Base-by-base conservation (phyloP, 768 basidiomycete genomes). In the Sporobolomyces roseus region DNA sequence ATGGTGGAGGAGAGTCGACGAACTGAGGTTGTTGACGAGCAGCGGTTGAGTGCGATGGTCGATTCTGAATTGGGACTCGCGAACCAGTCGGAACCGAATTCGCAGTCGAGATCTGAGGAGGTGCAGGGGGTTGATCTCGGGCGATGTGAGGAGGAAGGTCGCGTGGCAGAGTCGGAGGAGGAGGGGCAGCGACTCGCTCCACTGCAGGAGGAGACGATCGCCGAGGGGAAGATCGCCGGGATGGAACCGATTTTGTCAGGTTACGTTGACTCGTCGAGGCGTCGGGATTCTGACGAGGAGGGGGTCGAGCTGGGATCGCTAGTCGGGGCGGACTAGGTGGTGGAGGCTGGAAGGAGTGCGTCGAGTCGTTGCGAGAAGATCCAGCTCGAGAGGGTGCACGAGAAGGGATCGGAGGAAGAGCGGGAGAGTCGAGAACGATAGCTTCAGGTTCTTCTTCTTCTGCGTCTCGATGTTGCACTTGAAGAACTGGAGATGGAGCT, bases 361-460 rank as follows among this genome's bases (percentile, higher is more conserved):
- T 5, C 27, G 38, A 5, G 17, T 33, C 56, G 16, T 43, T 33
- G 13, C 43, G 41, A 4, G 45, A 48, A 4, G 45, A 46, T 4
- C 43, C 45, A 4, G 7, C 43, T 33, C 45, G 58, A 32, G 58
- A 48, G 8, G 45, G 45, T 19, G 58, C 36, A 33, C 58, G 43
- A 32, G 58, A 48, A 21, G 43, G 30, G 32, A 60, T 46, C 16
- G 58, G 58, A 33, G 58, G 58, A 10, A 60, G 58, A 27, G 45
- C 58, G 21, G 58, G 58, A 2, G 58, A 60, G 21, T 60, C 58
- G 32, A 60, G 45, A 17, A 60, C 45, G 58, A 60, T 60, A 17
- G 58, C 58, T 33, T 60, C 58, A 2, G 27, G 45, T 48, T 60
- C 58, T 23, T 19, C 36, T 3, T 48, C 30, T 30, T n/a, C n/a